Evolutionary conservation across 805 yeast genomes (phyloP), one percentile per base, ranked within the genome.

Genomic region (Candida wancherniae): DNA sequence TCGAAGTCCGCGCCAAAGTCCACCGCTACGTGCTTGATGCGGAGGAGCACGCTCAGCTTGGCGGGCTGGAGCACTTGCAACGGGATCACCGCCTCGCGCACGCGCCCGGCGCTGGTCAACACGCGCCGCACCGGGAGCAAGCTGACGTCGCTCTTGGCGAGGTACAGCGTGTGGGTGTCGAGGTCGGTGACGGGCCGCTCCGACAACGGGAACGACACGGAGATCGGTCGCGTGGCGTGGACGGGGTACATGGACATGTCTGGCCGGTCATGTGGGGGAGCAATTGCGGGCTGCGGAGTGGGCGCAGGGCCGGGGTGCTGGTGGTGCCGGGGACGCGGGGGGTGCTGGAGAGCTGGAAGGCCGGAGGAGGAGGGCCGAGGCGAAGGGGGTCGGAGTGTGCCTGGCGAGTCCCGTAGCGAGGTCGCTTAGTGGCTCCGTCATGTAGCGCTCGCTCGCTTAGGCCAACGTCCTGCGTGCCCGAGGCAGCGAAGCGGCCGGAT

Each of bases 1-100:
- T 11, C 15, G 19, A 42, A 34, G 16, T 42, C 45, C 3, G n/a
- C 5, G n/a, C 29, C 15, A 11, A 39, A 42, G 23, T 42, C 38
- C 11, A 42, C 14, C 13, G 42, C 43, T 6, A 42, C 42, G 17
- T 42, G 44, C 16, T 44, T 44, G 19, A 44, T 31, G 11, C 42
- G 40, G 9, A 44, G 34, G 13, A 44, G 20, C 4, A 31, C 18
- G 18, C 31, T 11, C n/a, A 21, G 25, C 4, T 32, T 22, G 4
- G 6, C 21, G 3, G 40, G 40, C 22, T 23, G 20, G 13, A 43
- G 33, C n/a, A 35, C 38, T 13, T 17, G 23, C 7, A 31, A 29
- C 12, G 29, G 22, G 19, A 43, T 43, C n/a, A 43, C 27, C 11
- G 36, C 22, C 25, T 38, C 42, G n/a, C 28, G 25, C 6, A 43